Evolutionary conservation across 495 filamentous ascomycete species (phyloP).

Genomic region (Podospora anserina): DNA sequence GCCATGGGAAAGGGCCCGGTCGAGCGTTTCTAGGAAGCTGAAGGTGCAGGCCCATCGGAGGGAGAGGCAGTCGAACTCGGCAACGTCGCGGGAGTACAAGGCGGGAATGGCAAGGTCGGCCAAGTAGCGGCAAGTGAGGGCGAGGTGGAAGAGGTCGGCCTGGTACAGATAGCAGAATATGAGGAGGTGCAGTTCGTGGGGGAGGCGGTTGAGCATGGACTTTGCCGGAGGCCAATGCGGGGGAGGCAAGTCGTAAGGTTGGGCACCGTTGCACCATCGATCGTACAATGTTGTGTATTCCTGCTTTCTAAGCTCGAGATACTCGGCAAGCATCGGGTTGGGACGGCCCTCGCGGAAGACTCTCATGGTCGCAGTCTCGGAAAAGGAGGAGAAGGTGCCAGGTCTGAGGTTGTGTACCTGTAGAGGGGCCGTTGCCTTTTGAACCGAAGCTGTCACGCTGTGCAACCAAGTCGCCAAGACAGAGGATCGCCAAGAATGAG

Average conservation of each 20-base stretch:
- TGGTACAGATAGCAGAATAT: constrained; percentile 18
- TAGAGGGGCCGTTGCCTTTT: not conserved
- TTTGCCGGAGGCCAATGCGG: constrained; percentile 7
- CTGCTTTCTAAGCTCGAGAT: constrained; percentile 3
- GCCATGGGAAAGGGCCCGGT: constrained; percentile 17
- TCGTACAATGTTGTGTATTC: constrained; percentile 11
- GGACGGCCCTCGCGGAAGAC: not conserved
- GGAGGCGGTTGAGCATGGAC: constrained; percentile 18
- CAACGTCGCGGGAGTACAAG: constrained; percentile 20
- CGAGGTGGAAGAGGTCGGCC: constrained; percentile 21
- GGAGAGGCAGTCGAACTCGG: constrained; percentile 20
- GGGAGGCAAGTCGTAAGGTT: constrained; percentile 7
- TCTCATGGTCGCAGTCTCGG: not conserved
- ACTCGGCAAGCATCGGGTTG: not conserved
- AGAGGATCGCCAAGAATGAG: not conserved
- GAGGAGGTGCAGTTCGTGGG: constrained; percentile 16
- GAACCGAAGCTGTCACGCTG: not conserved
- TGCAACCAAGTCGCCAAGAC: not conserved
- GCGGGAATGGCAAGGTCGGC: not conserved
- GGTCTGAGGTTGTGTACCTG: not conserved
- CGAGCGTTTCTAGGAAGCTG: constrained; percentile 13
- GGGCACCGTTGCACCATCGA: not conserved
- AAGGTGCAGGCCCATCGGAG: constrained; percentile 25
- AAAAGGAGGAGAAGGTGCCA: not conserved
- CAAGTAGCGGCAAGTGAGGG: constrained; percentile 16